phyloP scores from a whole-genome alignment of 495 filamentous ascomycete genomes.

The Talaromyces thailandensis region DNA sequence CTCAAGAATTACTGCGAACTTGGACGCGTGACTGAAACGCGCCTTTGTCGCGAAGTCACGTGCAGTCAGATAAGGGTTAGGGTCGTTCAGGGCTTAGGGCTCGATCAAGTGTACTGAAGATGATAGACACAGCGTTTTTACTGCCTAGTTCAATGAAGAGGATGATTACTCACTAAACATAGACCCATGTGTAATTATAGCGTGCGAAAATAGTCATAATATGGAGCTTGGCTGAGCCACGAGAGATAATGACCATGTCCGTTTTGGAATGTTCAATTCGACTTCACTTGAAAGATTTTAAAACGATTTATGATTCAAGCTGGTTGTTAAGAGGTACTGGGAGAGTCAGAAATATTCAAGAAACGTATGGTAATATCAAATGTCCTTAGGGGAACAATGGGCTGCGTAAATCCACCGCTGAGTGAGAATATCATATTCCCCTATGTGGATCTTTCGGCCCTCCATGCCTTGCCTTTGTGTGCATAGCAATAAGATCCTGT shows the following conservation, averaged over 20 bases:
- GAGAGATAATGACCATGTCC: too few relatives aligned
- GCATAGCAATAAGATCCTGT: not conserved
- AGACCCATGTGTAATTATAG: too few relatives aligned
- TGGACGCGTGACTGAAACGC: not conserved
- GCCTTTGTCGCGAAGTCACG: not conserved
- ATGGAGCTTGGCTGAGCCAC: not conserved
- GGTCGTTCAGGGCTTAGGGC: not conserved
- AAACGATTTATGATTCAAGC: not conserved
- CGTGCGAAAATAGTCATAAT: too few relatives aligned
- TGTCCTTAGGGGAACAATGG: not conserved
- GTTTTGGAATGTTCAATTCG: not conserved
- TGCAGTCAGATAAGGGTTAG: not conserved
- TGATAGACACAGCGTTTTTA: too few relatives aligned
- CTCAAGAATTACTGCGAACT: not conserved
- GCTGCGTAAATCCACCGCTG: not conserved
- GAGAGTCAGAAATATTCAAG: not conserved
- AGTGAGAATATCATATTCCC: slow-evolving; percentile 1
- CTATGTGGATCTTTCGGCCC: not conserved
- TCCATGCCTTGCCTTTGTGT: not conserved
- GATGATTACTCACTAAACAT: too few relatives aligned
- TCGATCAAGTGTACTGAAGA: too few relatives aligned
- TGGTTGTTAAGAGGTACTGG: not conserved
- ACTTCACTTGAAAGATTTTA: slow-evolving; percentile 10
- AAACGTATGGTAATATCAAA: not conserved
- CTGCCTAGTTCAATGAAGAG: too few relatives aligned